Percentiles rank a stretch among this genome's conserved stretches.
Conservation (phyloP, 164 flowering plant species). For the Stephania cephalantha region DNA sequence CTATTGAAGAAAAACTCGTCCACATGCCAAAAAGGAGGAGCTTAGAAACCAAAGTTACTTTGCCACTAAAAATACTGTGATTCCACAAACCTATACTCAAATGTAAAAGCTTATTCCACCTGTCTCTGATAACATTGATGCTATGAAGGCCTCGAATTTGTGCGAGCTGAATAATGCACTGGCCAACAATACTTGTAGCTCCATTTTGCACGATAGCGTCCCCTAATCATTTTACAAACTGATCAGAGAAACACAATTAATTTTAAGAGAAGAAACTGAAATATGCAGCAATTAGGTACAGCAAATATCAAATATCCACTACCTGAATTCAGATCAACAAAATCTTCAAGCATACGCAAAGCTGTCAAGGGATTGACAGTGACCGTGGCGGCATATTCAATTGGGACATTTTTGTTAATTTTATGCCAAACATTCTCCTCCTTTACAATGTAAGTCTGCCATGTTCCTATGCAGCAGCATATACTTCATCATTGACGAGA, state of each 20-base stretch:
- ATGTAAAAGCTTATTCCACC: constrained; percentile 31
- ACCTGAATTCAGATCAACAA: constrained; percentile 68
- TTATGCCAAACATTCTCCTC: constrained; percentile 83
- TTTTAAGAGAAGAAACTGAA: background rate
- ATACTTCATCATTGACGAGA: constrained; percentile 11
- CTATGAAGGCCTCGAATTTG: constrained; percentile 60
- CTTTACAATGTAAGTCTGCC: constrained; percentile 91
- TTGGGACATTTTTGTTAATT: constrained; percentile 57
- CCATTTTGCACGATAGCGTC: constrained; percentile 96
- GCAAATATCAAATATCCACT: background rate
- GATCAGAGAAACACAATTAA: constrained; percentile 13
- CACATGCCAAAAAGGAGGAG: background rate
- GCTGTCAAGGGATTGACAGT: constrained; percentile 94
- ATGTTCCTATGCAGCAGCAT: constrained; percentile 48
- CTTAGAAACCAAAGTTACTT: background rate
- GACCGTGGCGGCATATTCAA: constrained; percentile 88
- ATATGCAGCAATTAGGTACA: background rate
- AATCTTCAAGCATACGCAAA: constrained; percentile 83
- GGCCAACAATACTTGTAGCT: constrained; percentile 97
- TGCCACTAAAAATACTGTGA: background rate
- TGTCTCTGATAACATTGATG: constrained; percentile 83
- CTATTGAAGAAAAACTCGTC: background rate
- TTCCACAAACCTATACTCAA: background rate
- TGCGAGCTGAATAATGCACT: constrained; percentile 93
- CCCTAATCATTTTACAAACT: constrained; percentile 37